Evolutionary conservation across 345 rosid species (phyloP), one percentile per base, ranked within the genome.

Genomic region (Euphorbia tirucalli): DNA sequence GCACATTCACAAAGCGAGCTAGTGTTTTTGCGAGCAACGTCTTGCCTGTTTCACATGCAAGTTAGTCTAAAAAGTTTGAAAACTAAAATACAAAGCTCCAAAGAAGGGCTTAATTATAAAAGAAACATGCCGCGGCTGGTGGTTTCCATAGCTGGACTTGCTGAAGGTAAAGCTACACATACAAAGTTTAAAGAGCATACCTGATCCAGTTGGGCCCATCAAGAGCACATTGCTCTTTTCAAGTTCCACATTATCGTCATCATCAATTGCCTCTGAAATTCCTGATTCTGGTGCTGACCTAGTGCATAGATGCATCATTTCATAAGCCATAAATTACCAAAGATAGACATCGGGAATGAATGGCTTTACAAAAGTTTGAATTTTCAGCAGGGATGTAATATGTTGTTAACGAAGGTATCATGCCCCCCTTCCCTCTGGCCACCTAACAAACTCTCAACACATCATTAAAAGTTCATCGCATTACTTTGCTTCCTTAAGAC

Each of bases 121-220:
- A 71, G n/a, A n/a, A n/a, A n/a, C n/a, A 65, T 69, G 31, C 65
- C 28, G 30, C 7, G 22, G 69, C 46, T 41, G 35, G 8, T 50
- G 43, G 61, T 61, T 63, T 39, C 19, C 54, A 35, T 15, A 24
- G 30, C 24, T 16, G 11, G 25, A 14, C 37, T 43, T 15, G 16
- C 30, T 48, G 55, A 18, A 28, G 6, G 15, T 27, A 16, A 43
- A 25, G 48, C 57, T 7, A n/a, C 2, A 0, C 5, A 56, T 21
- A 46, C 22, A 66, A 65, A 63, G 54, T 11, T 14, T 11, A 9
- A 39, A 52, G 37, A 10, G 59, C 83, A 43, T 84, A 92, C 98
- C 98, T 44, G 98, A 94, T 71, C 97, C 98, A 72, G 98, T 94
- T 52, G 97, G 96, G 24, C 96, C 98, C 87, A 94, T 90, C 85